Evolutionary conservation across 1,284 basidiomycete genomes (phyloP).

Genomic region (Ceratobasidium theobromae): DNA sequence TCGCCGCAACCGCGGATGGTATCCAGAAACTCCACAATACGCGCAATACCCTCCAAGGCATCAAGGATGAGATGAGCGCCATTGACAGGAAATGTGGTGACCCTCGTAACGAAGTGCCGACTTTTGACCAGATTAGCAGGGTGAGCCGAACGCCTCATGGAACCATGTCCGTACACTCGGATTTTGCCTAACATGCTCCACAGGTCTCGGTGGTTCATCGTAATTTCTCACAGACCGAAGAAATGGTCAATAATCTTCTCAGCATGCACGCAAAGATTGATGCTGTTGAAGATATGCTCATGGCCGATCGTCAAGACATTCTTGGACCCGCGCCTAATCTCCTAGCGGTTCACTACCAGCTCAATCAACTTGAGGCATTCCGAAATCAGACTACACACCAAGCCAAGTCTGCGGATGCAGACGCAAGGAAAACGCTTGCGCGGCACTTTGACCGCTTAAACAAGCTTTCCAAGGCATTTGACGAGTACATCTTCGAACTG

Average conservation of each 20-base stretch:
- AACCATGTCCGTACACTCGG: background rate
- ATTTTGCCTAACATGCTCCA: background rate
- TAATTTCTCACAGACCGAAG: slow-evolving; percentile 92
- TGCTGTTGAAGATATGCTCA: slow-evolving; percentile 75
- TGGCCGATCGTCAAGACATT: slow-evolving; percentile 69
- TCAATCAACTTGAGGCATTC: slow-evolving; percentile 88
- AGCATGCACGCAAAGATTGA: slow-evolving; percentile 87
- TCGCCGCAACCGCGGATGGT: slow-evolving; percentile 88
- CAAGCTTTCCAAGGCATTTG: slow-evolving; percentile 78
- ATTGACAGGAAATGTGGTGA: slow-evolving; percentile 80
- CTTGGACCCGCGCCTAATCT: slow-evolving; percentile 85
- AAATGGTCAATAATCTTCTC: slow-evolving; percentile 90
- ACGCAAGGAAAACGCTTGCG: slow-evolving; percentile 66
- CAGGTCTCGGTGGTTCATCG: slow-evolving; percentile 95
- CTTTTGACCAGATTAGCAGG: slow-evolving; percentile 90
- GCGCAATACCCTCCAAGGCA: slow-evolving; percentile 76
- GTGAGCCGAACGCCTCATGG: slow-evolving; percentile 51
- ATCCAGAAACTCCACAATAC: slow-evolving; percentile 83
- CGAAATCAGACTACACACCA: slow-evolving; percentile 91
- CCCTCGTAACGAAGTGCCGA: slow-evolving; percentile 68
- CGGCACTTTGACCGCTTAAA: slow-evolving; percentile 90
- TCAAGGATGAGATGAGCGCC: slow-evolving; percentile 91
- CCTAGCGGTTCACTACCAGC: slow-evolving; percentile 86
- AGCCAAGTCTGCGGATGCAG: slow-evolving; percentile 79
- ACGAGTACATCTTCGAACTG: slow-evolving; percentile 81